phyloP scores from a whole-genome alignment of 208 protist genomes.

The Trypanosoma brucei region DNA sequence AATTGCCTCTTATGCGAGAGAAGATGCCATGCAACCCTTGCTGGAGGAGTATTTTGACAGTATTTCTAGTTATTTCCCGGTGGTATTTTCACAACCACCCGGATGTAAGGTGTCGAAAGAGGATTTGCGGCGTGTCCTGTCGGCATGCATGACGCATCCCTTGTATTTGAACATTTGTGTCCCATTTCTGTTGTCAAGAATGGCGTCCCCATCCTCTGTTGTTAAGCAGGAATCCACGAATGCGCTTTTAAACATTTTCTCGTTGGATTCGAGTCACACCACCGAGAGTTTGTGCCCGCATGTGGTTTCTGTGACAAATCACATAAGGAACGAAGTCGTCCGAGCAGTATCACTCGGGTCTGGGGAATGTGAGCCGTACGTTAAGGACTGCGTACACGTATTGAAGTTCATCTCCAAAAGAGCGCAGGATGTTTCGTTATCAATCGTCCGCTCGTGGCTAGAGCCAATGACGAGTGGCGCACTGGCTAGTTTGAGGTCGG shows the following conservation, averaged over 20 bases:
- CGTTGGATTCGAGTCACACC: slow-evolving; percentile 11
- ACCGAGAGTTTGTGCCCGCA: slow-evolving; percentile 12
- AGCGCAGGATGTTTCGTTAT: slow-evolving; percentile 1
- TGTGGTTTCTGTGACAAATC: slow-evolving; percentile 28
- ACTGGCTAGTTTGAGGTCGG: slow-evolving; percentile 21
- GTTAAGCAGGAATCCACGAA: slow-evolving; percentile 54
- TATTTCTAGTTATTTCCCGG: slow-evolving; percentile 80
- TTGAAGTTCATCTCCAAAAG: slow-evolving; percentile 21
- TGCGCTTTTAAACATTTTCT: slow-evolving; percentile 24
- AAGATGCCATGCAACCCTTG: slow-evolving; percentile 25
- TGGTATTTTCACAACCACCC: slow-evolving; percentile 67
- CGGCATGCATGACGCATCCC: slow-evolving; percentile 33
- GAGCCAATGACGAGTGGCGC: slow-evolving; percentile 25
- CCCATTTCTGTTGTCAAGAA: slow-evolving; percentile 65
- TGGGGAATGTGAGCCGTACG: slow-evolving; percentile 18
- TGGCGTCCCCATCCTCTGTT: slow-evolving; percentile 56
- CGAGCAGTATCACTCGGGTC: slow-evolving; percentile 40
- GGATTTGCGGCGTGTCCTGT: slow-evolving; percentile 42
- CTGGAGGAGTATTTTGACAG: slow-evolving; percentile 69
- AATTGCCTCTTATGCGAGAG: slow-evolving; percentile 16
- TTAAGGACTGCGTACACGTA: slow-evolving; percentile 33
- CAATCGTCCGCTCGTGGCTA: slow-evolving; percentile 15
- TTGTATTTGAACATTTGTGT: slow-evolving; percentile 52
- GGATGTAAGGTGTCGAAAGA: slow-evolving; percentile 60
- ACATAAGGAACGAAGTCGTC: slow-evolving; percentile 60